Evolutionary conservation across 306 rosid species (phyloP).

Genomic region (Corylus americana): DNA sequence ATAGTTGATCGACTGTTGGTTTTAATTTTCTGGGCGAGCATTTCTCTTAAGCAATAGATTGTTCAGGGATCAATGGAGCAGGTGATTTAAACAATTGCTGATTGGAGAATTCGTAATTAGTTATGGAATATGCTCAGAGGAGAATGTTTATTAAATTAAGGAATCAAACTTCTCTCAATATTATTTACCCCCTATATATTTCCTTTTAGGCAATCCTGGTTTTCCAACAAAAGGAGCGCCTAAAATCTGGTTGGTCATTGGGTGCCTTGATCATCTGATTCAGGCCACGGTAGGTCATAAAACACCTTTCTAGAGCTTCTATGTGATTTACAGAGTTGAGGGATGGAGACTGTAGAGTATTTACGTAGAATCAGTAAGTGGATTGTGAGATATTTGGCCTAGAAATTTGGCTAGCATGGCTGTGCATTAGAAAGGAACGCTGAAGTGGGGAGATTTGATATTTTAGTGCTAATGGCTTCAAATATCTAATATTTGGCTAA

Average conservation of each 20-base stretch:
- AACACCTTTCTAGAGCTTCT: neutral
- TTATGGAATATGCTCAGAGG: neutral
- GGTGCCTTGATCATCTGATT: neutral
- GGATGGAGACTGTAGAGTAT: neutral
- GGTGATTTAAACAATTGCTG: slow-evolving; percentile 2
- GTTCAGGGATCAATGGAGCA: neutral
- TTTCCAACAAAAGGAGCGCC: neutral
- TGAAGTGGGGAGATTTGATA: no score
- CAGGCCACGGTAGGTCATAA: neutral
- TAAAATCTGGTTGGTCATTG: neutral
- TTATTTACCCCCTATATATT: neutral
- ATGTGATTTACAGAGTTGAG: neutral
- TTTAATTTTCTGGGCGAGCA: neutral
- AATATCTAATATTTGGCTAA: neutral
- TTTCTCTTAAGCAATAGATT: neutral
- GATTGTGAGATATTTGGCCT: neutral
- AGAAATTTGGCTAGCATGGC: neutral
- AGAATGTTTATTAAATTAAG: neutral
- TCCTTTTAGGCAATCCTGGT: neutral
- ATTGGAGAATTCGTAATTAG: neutral
- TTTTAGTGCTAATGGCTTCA: no score
- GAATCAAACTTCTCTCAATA: neutral
- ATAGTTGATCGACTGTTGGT: neutral
- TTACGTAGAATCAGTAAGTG: neutral
- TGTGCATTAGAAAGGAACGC: neutral